Evolutionary conservation across 164 flowering plant genomes (phyloP), one percentile per base, ranked within the genome.

Genomic region (Sextonia rubra): DNA sequence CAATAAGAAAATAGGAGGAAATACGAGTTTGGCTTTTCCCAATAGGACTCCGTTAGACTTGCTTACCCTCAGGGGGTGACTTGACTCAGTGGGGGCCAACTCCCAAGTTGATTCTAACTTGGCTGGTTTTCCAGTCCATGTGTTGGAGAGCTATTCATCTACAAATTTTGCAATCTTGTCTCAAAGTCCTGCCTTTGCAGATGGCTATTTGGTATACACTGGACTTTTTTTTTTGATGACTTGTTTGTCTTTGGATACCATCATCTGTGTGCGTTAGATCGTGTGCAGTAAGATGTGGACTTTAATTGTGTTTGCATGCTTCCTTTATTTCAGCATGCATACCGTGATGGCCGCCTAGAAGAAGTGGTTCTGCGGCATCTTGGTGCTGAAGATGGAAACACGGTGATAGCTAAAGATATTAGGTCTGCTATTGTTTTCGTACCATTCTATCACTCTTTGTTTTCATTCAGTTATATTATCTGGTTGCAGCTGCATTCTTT

Each of bases 301-400:
- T 52, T 52, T 15, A 52, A 52, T 52, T 52, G 44, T 37, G 9
- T 11, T 52, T 17, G 14, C 3, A 29, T 9, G 64, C 80, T n/a
- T 77, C 44, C 8, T 44, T 69, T 29, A 1, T 74, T 79, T 84
- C 90, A 94, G 99, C 99, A 95, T 88, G 91, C 89, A 14, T 89
- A 85, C 74, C 88, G 86, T 70, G 99, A 95, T 90, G 99, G 99
- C 30, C 87, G 86, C 27, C 71, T 88, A 56, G 99, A 91, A 80
- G 94, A 95, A 79, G 90, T 91, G 30, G 85, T 71, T 68, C 75
- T 95, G 76, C 92, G 97, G 37, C 97, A 91, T 82, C 92, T 95
- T 82, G 97, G 90, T 7, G 84, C 90, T 70, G 98, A 89, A 76
- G 98, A 92, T 81, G 98, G 99, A 72, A 52, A 81, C 32, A 84